Conservation (phyloP, 2,329 filamentous ascomycete genomes). For the Colletotrichum nymphaeae region DNA sequence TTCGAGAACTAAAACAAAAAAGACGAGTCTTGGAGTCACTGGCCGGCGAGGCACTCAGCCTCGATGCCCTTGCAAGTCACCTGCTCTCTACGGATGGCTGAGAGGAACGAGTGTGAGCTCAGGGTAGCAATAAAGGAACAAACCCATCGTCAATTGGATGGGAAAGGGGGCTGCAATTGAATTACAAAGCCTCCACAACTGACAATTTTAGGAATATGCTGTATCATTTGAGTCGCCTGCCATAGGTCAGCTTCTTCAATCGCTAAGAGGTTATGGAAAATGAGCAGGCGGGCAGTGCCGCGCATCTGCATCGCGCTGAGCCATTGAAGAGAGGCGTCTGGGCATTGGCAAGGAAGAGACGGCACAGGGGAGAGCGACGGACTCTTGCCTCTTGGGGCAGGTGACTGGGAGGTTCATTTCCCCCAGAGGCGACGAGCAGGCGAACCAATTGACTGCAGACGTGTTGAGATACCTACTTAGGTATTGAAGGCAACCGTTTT, state of each 20-base stretch:
- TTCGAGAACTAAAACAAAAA: neutral
- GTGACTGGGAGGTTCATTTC: conserved; percentile 2
- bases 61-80: neutral
- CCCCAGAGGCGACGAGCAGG: too few relatives aligned
- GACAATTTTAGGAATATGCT: neutral
- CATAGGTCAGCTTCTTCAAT: neutral
- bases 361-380: neutral
- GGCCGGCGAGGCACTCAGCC: neutral
- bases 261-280: neutral
- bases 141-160: neutral
- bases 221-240: neutral
- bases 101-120: neutral
- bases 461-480: neutral
- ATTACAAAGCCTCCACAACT: neutral
- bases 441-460: neutral
- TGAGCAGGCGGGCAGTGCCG: neutral
- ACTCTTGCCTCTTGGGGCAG: conserved; percentile 3
- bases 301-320: neutral
- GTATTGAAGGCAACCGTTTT: neutral
- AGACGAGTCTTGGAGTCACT: neutral
- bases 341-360: neutral
- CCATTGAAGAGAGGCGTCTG: neutral
- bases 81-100: neutral
- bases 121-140: neutral
- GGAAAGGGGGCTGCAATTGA: neutral